Conservation (phyloP, 257 asterid genomes). For the Verbena officinalis region DNA sequence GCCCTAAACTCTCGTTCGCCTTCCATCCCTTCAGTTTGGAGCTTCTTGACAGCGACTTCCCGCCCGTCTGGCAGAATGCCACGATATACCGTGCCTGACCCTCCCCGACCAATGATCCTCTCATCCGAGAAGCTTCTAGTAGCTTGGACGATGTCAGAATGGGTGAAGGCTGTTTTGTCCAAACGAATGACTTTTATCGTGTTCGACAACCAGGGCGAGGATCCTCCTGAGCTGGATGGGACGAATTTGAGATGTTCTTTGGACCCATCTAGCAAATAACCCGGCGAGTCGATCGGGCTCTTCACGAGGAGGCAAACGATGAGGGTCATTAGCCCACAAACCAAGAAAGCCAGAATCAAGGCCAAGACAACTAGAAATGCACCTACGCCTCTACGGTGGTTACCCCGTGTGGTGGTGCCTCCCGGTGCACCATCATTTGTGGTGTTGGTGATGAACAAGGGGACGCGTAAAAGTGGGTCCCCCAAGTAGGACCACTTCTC, state of each 20-base stretch:
- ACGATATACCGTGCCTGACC: slow-evolving; percentile 79
- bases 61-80: slow-evolving; percentile 85
- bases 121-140: slow-evolving; percentile 71
- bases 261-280: slow-evolving; percentile 54
- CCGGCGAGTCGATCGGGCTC: slow-evolving; percentile 46
- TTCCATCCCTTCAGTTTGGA: slow-evolving; percentile 75
- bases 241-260: slow-evolving; percentile 43
- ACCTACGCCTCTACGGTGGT: slow-evolving; percentile 36
- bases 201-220: slow-evolving; percentile 75
- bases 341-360: slow-evolving; percentile 55
- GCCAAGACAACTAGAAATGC: slow-evolving; percentile 49
- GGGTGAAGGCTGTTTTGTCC: slow-evolving; percentile 82
- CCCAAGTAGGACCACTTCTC: slow-evolving; percentile 82
- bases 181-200: slow-evolving; percentile 72
- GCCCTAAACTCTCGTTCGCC: slow-evolving; percentile 90
- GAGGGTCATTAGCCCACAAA: slow-evolving; percentile 62
- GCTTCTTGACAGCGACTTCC: slow-evolving; percentile 84
- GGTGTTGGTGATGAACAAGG: slow-evolving; percentile 57
- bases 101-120: slow-evolving; percentile 88
- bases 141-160: slow-evolving; percentile 78
- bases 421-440: slow-evolving; percentile 16
- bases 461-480: slow-evolving; percentile 64
- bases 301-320: slow-evolving; percentile 54
- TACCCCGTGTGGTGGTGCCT: slow-evolving; percentile 1
- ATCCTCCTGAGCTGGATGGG: slow-evolving; percentile 52